Base-by-base conservation (phyloP, 345 rosid species). In the Conringia planisiliqua region DNA sequence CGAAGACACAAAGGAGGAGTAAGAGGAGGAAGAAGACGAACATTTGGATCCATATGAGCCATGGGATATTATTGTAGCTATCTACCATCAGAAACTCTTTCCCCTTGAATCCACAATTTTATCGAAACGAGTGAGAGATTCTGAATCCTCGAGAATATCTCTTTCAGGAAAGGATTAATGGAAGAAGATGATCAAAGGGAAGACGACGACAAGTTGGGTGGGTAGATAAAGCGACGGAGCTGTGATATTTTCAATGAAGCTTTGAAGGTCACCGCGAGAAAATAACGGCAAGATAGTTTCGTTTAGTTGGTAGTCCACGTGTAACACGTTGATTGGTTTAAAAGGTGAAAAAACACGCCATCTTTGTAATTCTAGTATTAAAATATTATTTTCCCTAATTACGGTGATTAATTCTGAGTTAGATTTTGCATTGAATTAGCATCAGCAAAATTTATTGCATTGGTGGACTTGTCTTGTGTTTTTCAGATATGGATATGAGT, bases 21-120 rank as follows among this genome's bases (percentile, higher is more conserved):
- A 90, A 9, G 76, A 93, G 83, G 67, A 93, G 98, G 59, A 90
- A 44, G 44, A 93, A 68, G 54, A 88, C 73, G 3, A 89, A 48
- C 70, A 89, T 69, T 71, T 90, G 97, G 86, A 90, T 89, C 98
- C 92, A 90, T 26, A 93, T 69, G 0, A 93, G 84, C 96, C 96
- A 93, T 59, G 96, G 87, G 13, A 93, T 83, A 59, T 83, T 84
- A 64, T 82, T 84, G 55, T 75, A 81, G 66, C 83, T 84, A 47
- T 84, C 89, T 16, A 85, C 64, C n/a, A 79, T 74, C 2, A 71
- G 8, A 27, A 90, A 52, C 50, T 86, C 86, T 6, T 88, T 89
- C 9, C 87, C 91, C 4, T 2, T 2, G 84, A 74, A 33, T 85
- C 87, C 36, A 83, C 76, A 89, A 89, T 85, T 13, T 22, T 51